Conservation (phyloP, 1,284 basidiomycete species). For the Ceratobasidium sp. region DNA sequence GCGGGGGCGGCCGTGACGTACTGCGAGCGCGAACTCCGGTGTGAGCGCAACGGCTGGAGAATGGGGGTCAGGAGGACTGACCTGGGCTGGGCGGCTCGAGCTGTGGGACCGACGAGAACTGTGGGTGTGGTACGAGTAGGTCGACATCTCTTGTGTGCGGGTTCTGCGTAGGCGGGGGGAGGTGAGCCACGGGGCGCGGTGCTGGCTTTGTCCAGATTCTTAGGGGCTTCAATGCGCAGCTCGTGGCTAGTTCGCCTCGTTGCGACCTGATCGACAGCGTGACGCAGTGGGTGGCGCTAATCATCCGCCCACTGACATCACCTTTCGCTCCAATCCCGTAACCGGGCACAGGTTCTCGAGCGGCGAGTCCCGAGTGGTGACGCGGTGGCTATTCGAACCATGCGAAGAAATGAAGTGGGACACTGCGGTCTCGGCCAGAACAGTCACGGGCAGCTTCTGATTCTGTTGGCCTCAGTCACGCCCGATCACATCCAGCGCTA, state of each 20-base stretch:
- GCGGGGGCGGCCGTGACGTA: conserved; percentile 38
- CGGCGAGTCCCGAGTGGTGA: not conserved
- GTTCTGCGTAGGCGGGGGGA: conserved; percentile 19
- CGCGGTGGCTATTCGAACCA: not conserved
- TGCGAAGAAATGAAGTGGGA: no score
- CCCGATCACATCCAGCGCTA: not conserved
- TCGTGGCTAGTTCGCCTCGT: not conserved
- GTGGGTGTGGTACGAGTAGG: conserved; percentile 26
- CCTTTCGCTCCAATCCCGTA: conserved; percentile 12
- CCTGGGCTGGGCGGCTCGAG: conserved; percentile 39
- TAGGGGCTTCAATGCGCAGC: not conserved
- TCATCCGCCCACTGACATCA: conserved; percentile 15
- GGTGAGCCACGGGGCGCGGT: conserved; percentile 21
- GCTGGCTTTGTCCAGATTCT: conserved; percentile 1
- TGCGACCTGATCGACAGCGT: not conserved
- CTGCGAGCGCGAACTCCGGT: conserved; percentile 16
- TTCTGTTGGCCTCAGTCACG: conserved; percentile 2
- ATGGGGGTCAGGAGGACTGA: conserved; percentile 1
- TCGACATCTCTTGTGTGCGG: conserved; percentile 24
- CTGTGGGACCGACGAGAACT: conserved; percentile 40
- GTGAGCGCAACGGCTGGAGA: not conserved
- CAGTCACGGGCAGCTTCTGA: not conserved
- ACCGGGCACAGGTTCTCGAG: no score
- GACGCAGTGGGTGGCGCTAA: not conserved
- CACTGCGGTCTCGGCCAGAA: not conserved